Evolutionary conservation across 1,139 yeast genomes (phyloP).

Genomic region (Hemisphaericaspora xylofermentans): DNA sequence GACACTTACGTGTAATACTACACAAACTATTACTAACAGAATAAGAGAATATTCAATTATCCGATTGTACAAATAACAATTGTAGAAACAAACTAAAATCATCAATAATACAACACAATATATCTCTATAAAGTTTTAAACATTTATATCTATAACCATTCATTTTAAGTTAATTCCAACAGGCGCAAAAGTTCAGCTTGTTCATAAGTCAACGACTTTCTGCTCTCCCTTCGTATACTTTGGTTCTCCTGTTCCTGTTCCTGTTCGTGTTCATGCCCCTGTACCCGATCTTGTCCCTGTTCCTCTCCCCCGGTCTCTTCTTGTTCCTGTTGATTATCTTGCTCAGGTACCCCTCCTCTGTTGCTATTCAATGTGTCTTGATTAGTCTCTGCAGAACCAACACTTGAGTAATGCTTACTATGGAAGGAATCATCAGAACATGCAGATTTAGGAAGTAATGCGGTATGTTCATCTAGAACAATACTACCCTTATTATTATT

Average conservation of each 20-base stretch:
- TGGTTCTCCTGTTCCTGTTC: background rate
- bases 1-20: no score
- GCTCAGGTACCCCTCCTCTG: background rate
- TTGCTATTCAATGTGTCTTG: background rate
- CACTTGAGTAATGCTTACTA: conserved; percentile 3
- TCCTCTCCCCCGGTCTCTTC: background rate
- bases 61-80: no score
- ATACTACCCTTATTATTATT: background rate
- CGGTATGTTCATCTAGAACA: conserved; percentile 6
- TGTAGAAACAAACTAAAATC: no score
- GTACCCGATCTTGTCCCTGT: background rate
- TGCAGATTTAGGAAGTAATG: conserved; percentile 5
- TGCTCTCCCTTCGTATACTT: background rate
- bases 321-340: background rate
- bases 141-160: no score
- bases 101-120: no score
- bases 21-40: no score
- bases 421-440: conserved; percentile 6
- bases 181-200: conserved; percentile 13
- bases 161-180: conserved; percentile 8
- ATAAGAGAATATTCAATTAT: no score
- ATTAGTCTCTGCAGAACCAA: conserved; percentile 3
- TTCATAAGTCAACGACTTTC: conserved; percentile 9
- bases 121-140: background rate
- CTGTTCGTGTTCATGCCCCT: background rate